phyloP scores from a whole-genome alignment of 495 filamentous ascomycete genomes.

The Amniculicola lignicola region DNA sequence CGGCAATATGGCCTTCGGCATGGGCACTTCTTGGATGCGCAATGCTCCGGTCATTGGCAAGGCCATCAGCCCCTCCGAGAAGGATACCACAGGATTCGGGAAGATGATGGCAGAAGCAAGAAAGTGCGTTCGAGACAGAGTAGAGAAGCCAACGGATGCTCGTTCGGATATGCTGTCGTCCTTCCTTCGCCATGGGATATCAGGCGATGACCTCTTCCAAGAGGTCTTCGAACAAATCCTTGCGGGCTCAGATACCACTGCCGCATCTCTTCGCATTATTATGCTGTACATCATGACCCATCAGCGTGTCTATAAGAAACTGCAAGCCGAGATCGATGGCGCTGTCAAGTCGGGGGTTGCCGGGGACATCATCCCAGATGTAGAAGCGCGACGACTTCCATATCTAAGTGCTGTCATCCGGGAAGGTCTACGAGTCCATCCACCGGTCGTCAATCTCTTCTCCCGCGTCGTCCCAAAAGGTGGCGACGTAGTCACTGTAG shows the following conservation, averaged over 20 bases:
- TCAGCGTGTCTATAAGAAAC: slow-evolving; percentile 25
- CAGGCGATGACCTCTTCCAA: slow-evolving; percentile 38
- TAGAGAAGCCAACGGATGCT: slow-evolving; percentile 24
- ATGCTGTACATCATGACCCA: slow-evolving; percentile 31
- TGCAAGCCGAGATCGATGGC: slow-evolving; percentile 31
- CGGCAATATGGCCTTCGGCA: slow-evolving; percentile 16
- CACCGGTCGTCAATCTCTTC: slow-evolving; percentile 29
- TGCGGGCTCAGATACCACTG: slow-evolving; percentile 30
- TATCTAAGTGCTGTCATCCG: slow-evolving; percentile 29
- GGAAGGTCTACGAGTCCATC: slow-evolving; percentile 31
- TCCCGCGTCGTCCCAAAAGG: slow-evolving; percentile 21
- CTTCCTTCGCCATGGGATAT: slow-evolving; percentile 43
- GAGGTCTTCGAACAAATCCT: slow-evolving; percentile 40
- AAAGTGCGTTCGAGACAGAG: slow-evolving; percentile 10
- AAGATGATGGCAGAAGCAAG: slow-evolving; percentile 27
- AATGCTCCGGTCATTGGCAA: slow-evolving; percentile 22
- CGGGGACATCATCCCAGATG: slow-evolving; percentile 20
- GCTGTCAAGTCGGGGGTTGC: slow-evolving; percentile 20
- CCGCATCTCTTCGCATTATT: slow-evolving; percentile 21
- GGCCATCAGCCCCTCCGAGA: slow-evolving; percentile 25
- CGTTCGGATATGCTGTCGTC: slow-evolving; percentile 42
- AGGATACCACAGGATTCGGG: slow-evolving; percentile 24
- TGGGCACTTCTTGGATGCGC: slow-evolving; percentile 23
- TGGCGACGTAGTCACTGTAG: slow-evolving; percentile 37
- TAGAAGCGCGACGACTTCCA: slow-evolving; percentile 15